Evolutionary conservation across 2,329 filamentous ascomycete genomes (phyloP), one percentile per base, ranked within the genome.

Genomic region (Fonsecaea erecta): DNA sequence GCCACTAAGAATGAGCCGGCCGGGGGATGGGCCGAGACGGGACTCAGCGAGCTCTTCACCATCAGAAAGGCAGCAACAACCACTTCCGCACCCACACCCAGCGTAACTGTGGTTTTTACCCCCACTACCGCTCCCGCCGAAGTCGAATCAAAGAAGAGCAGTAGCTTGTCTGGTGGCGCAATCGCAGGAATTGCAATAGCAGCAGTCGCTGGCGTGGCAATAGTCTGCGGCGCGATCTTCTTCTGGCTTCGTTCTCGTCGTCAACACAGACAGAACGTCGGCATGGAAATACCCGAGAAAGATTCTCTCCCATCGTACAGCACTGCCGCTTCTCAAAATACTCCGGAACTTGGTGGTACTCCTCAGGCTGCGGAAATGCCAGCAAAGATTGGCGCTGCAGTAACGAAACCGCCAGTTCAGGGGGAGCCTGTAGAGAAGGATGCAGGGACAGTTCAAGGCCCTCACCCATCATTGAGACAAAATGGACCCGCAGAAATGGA

Each of bases 161-260:
- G 6, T 9, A 24, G 32, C 24, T 35, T 65, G 37, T 57, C 59
- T 12, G 60, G 53, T 16, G 67, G 60, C 18, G 63, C 64, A 14
- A 67, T 70, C 12, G 63, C 67, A 35, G 67, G 70, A 8, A 65
- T 64, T 46, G 57, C 59, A 8, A 59, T 69, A 11, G 68, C 68
- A 34, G 68, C 62, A 12, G 57, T 69, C 7, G 67, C 68, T 24
- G 40, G 63, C 21, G 28, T 71, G 6, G 55, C 37, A 21, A n/a
- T 70, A 16, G 40, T 59, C 16, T 40, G 37, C 14, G 60, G 46
- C 11, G 46, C 54, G 0, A 58, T 67, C 8, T 72, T 68, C 56
- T 62, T 68, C 58, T 70, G 65, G 51, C 60, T 65, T 12, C 46
- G 65, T 34, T 26, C 46, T 16, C 56, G 63, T 43, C 62, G 65